Evolutionary conservation across 192 early-diverging fungal genomes (phyloP), one percentile per base, ranked within the genome.

Genomic region (Geosiphon pyriformis): DNA sequence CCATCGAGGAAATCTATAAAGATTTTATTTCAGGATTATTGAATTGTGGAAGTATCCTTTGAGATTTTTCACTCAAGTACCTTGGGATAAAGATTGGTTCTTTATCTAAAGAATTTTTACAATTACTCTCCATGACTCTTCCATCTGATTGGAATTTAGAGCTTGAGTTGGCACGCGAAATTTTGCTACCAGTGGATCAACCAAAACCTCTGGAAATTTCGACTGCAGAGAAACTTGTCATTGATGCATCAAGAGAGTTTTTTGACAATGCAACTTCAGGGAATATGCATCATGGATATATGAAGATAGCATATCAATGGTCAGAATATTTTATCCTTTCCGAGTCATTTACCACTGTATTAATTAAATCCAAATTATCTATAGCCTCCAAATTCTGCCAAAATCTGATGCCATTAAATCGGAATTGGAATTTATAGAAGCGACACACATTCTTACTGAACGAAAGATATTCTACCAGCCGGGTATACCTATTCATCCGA

Each of bases 261-360:
- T 89, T 77, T 72, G 88, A 89, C 59, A 92, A 92, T 59, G 80
- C 90, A 18, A 76, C 82, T n/a, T 77, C 74, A 18, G 85, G 88
- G 6, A 85, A 88, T 32, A 80, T 82, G 78, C 68, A 80, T 37
- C 61, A 80, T n/a, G 88, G 88, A 11, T 74, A 79, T 34, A 79
- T 90, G 82, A 89, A 88, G 57, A 67, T 85, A 69, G 88, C 90
- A 29, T 79, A 76, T 34, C 86, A 92, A 35, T 92, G 90, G 88
- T 89, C 23, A 55, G 37, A 25, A 35, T 22, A n/a, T 18, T 55
- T 22, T 50, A n/a, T 33, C 56, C 47, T 69, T 65, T 46, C 29
- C 17, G 1, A 23, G 37, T 3, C 23, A 1, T 46, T 23, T 20
- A 34, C 20, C 11, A 4, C 34, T 34, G 27, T 46, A 59, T 26